Evolutionary conservation across 306 rosid species (phyloP).

Genomic region (Mimosa pudica): DNA sequence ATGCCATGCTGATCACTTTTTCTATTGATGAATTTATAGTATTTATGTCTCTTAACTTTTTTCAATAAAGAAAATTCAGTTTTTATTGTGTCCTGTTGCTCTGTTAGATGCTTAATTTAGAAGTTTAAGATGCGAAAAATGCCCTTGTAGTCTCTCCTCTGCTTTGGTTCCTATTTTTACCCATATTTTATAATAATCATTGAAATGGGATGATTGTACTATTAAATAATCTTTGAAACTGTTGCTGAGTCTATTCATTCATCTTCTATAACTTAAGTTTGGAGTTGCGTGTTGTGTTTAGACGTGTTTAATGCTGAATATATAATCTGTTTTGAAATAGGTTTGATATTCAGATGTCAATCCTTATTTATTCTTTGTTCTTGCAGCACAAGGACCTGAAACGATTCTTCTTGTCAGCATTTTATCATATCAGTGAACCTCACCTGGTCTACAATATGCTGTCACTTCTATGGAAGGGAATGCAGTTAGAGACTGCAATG

Average conservation of each 20-base stretch:
- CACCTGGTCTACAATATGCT: slow-evolving; percentile 90
- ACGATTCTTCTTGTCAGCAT: slow-evolving; percentile 76
- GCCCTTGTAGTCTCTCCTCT: background rate
- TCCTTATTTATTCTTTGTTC: background rate
- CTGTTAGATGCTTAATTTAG: background rate
- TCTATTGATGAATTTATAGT: background rate
- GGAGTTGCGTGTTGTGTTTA: background rate
- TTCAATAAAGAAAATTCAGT: background rate
- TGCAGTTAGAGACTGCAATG: slow-evolving; percentile 70
- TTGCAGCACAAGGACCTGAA: slow-evolving; percentile 69
- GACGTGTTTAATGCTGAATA: background rate
- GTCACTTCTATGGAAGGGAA: slow-evolving; percentile 92
- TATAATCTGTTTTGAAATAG: background rate
- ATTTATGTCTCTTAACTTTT: background rate
- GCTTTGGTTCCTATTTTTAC: background rate
- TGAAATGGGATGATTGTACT: background rate
- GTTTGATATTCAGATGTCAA: background rate
- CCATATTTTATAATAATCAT: background rate
- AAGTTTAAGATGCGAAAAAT: background rate
- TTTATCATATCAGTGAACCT: slow-evolving; percentile 79
- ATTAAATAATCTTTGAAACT: background rate
- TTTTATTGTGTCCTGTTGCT: background rate
- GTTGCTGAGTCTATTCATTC: background rate
- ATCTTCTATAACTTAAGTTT: background rate
- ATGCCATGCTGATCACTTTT: background rate